Evolutionary conservation across 331 rosid genomes (phyloP), one percentile per base, ranked within the genome.

Genomic region (Rhamnella rubrinervis): DNA sequence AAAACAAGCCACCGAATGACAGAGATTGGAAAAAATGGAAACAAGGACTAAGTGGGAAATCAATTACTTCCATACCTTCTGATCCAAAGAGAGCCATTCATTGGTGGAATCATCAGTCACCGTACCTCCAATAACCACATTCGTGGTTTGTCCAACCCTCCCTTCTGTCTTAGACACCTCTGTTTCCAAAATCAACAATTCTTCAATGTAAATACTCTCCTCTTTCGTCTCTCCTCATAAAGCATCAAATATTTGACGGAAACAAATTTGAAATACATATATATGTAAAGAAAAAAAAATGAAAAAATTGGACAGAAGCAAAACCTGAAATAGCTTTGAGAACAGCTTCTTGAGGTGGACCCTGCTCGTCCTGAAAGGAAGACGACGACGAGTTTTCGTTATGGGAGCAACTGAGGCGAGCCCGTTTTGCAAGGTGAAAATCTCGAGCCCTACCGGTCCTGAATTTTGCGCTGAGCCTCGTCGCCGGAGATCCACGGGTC

Each of bases 81-180:
- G 89, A 82, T 95, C 99, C 88, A 95, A 83, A 73, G 80, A 72
- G 37, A 89, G 85, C 99, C 99, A 95, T 81, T 91, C 99, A 63
- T 84, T 82, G 20, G 97, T 73, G 58, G 96, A 85, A 75, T 95
- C 96, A 76, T 87, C 97, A 0, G 99, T 69, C 44, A 95, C 99
- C 3, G 99, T 95, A 49, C 99, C 99, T 56, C 99, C 97, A 72
- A 95, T 79, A 23, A 95, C 96, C 88, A 95, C 92, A 65, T 91
- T 95, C 19, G 99, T 95, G 37, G 99, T 95, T 66, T 91, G 95
- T n/a, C 99, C 97, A 70, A 91, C 91, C 77, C 99, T 91, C 49
- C 99, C 99, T 86, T 95, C 97, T 3, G 96, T 84, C 81, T 82
- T 95, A 15, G 99, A 95, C 68, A 95, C 96, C 97, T 95, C 99